phyloP scores from a whole-genome alignment of 805 yeast species.

The Candida ponderosae region DNA sequence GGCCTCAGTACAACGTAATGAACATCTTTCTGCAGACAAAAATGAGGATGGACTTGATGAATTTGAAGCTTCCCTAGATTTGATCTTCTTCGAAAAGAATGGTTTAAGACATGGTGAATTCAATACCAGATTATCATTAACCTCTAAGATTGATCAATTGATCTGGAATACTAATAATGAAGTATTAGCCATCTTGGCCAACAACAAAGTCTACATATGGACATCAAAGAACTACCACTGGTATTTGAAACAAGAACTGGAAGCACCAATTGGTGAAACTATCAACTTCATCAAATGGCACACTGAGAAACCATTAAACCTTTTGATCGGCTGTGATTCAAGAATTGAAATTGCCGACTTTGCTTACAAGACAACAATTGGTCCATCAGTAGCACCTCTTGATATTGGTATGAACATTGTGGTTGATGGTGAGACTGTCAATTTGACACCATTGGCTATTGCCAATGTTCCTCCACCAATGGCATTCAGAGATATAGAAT shows the following conservation, averaged over 20 bases:
- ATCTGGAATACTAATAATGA: slow-evolving; percentile 83
- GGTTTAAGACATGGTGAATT: slow-evolving; percentile 91
- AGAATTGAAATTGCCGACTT: slow-evolving; percentile 60
- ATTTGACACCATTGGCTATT: slow-evolving; percentile 71
- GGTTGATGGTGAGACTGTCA: slow-evolving; percentile 64
- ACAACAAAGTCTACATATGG: slow-evolving; percentile 75
- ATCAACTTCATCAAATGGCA: slow-evolving; percentile 62
- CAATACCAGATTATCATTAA: slow-evolving; percentile 50
- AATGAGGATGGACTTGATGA: slow-evolving; percentile 28
- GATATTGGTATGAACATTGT: slow-evolving; percentile 80
- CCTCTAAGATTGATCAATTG: slow-evolving; percentile 39
- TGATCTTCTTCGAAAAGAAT: slow-evolving; percentile 85
- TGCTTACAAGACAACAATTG: slow-evolving; percentile 52
- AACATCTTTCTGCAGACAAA: slow-evolving; percentile 34
- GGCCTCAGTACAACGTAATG: slow-evolving; percentile 68
- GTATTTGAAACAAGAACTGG: slow-evolving; percentile 82
- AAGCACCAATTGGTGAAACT: slow-evolving; percentile 12
- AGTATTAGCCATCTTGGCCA: slow-evolving; percentile 59
- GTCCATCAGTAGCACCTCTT: slow-evolving; percentile 59
- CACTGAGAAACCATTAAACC: slow-evolving; percentile 76
- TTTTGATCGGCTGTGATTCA: slow-evolving; percentile 53
- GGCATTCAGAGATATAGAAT: slow-evolving; percentile 57
- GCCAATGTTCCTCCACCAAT: slow-evolving; percentile 97
- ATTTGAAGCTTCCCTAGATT: slow-evolving; percentile 19
- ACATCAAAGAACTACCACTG: slow-evolving; percentile 89